These are phyloP conservation scores for Ilyonectria robusta DNA, from an alignment of 2,329 filamentous ascomycete species.

Conservation along the genomic window DNA sequence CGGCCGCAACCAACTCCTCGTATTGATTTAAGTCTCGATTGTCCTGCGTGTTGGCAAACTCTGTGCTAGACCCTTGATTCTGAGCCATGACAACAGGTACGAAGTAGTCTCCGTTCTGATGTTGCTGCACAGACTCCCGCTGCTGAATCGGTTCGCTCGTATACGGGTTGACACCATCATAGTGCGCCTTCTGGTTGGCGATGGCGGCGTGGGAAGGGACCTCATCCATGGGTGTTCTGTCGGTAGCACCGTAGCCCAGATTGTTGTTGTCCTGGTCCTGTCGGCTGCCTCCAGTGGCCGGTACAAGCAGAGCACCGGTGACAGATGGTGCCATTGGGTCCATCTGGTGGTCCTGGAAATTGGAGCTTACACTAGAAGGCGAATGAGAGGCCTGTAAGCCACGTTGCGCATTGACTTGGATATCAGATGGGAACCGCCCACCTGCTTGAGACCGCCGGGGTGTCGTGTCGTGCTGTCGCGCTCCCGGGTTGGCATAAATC, in stretches of 20 bases:
- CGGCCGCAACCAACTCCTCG: constrained; percentile 18
- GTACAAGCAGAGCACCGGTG: constrained; percentile 65
- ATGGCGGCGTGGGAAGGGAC: constrained; percentile 66
- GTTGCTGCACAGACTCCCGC: constrained; percentile 28
- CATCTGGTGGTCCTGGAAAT: constrained; percentile 58
- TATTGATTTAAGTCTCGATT: constrained; percentile 28
- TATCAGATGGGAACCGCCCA: constrained; percentile 96
- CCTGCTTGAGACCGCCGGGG: constrained; percentile 86
- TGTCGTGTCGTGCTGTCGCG: constrained; percentile 64
- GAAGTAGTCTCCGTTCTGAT: constrained; percentile 28
- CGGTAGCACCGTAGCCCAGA: constrained; percentile 62
- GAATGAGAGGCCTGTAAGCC: constrained; percentile 85
- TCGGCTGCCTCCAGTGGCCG: constrained; percentile 46
- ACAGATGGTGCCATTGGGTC: constrained; percentile 74
- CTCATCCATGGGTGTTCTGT: constrained; percentile 62
- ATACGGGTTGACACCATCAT: constrained; percentile 72
- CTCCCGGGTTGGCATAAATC: constrained; percentile 60
- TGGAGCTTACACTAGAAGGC: constrained; percentile 86
- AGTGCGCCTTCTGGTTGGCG: constrained; percentile 64
- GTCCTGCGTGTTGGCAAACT: constrained; percentile 22
- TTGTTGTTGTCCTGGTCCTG: constrained; percentile 54
- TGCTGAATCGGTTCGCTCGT: constrained; percentile 60
- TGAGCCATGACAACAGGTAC: constrained; percentile 30
- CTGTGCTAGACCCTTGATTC: constrained; percentile 28
- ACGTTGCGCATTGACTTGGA: constrained; percentile 83